A percentile compares a stretch with the other conserved stretches of the same genome.
Evolutionary conservation across 75 land plant genomes (phyloP).

Genomic region (Selaginella tamariscina): DNA sequence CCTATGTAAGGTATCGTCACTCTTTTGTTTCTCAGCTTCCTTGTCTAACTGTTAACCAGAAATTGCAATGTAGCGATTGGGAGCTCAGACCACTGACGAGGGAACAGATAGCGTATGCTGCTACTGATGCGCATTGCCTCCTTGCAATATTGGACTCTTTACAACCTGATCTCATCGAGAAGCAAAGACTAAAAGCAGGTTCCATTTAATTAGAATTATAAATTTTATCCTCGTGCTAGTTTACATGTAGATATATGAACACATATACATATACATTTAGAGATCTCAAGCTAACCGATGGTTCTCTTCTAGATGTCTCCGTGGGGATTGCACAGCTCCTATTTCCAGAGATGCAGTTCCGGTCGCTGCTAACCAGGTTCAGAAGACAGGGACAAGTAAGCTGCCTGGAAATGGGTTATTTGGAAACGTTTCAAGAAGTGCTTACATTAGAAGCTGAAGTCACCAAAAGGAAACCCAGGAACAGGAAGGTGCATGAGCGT

Average conservation of each 20-base stretch:
- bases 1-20: constrained; percentile 54
- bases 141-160: constrained; percentile 45
- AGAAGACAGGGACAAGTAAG: background rate
- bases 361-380: background rate
- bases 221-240: no score
- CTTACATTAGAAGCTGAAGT: background rate
- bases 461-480: background rate
- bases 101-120: constrained; percentile 84
- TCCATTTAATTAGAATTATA: background rate
- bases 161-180: constrained; percentile 12
- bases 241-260: no score
- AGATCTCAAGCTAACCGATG: no score
- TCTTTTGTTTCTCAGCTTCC: background rate
- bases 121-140: constrained; percentile 86
- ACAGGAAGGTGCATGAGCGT: background rate
- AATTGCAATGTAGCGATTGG: constrained; percentile 96
- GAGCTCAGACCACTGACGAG: constrained; percentile 71
- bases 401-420: background rate
- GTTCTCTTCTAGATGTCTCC: background rate
- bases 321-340: background rate
- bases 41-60: constrained; percentile 31
- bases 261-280: no score
- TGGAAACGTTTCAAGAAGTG: background rate
- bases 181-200: background rate
- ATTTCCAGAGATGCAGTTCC: background rate